phyloP scores from a whole-genome alignment of 2,329 filamentous ascomycete genomes.

The Ustilaginoidea virens region DNA sequence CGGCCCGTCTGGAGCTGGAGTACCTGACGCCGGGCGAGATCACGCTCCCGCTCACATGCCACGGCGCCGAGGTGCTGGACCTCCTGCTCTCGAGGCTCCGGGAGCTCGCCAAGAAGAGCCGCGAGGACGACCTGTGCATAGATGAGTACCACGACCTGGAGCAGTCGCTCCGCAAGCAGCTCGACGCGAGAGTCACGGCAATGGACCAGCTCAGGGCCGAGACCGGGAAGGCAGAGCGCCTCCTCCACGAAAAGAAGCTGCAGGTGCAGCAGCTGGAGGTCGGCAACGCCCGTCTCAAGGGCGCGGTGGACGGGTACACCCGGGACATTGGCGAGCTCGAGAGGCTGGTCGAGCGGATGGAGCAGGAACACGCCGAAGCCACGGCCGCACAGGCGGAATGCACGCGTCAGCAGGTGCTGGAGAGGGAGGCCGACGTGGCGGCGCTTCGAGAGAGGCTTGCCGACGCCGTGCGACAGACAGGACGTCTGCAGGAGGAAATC shows the following conservation, averaged over 20 bases:
- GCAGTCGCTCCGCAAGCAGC: conserved; percentile 38
- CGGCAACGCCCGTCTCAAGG: conserved; percentile 32
- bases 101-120: conserved; percentile 27
- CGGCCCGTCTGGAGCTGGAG: conserved; percentile 44
- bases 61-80: conserved; percentile 39
- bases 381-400: conserved; percentile 19
- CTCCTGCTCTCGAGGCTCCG: conserved; percentile 35
- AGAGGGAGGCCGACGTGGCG: conserved; percentile 20
- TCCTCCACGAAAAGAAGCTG: conserved; percentile 21
- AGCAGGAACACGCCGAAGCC: conserved; percentile 19
- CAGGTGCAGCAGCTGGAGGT: conserved; percentile 31
- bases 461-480: conserved; percentile 21
- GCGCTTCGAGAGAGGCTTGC: conserved; percentile 30
- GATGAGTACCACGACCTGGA: conserved; percentile 46
- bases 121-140: conserved; percentile 35
- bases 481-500: conserved; percentile 23
- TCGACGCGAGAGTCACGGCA: conserved; percentile 34
- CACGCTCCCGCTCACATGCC: conserved; percentile 33
- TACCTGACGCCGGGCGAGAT: conserved; percentile 45
- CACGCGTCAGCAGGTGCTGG: conserved; percentile 17
- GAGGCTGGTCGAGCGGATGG: conserved; percentile 30
- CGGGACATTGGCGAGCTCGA: conserved; percentile 40
- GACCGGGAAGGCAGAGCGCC: conserved; percentile 17
- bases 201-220: conserved; percentile 32
- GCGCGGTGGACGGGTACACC: conserved; percentile 35